Evolutionary conservation across 257 asterid genomes (phyloP).

Genomic region (Scutellaria barbata): DNA sequence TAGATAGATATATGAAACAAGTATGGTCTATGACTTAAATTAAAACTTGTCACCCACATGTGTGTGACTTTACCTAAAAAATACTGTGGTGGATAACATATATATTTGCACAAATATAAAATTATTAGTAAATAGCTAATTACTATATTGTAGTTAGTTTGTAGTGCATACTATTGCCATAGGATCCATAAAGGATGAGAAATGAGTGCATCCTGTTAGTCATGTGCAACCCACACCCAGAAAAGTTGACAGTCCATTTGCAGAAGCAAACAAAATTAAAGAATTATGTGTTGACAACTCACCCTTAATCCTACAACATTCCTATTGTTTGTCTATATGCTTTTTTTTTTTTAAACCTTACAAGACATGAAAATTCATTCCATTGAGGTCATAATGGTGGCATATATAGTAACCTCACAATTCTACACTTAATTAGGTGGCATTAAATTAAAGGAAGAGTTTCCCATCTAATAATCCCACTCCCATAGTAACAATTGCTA

Average conservation of each 20-base stretch:
- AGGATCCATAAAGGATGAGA: constrained; percentile 60
- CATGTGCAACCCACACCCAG: constrained; percentile 46
- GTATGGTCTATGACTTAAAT: too few species aligned
- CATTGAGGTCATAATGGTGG: constrained; percentile 13
- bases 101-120: too few species aligned
- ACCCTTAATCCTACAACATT: constrained; percentile 27
- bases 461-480: too few species aligned
- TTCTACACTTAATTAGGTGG: neutral
- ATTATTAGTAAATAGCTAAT: too few species aligned
- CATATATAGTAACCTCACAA: constrained; percentile 12
- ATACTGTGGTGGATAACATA: too few species aligned
- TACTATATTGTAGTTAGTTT: constrained; percentile 41
- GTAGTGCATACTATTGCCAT: constrained; percentile 42
- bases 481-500: too few species aligned
- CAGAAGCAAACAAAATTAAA: constrained; percentile 49
- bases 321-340: constrained; percentile 29
- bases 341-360: too few species aligned
- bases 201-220: constrained; percentile 49
- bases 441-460: too few species aligned
- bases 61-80: too few species aligned
- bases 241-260: constrained; percentile 45
- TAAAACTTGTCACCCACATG: too few species aligned
- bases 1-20: too few species aligned
- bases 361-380: neutral
- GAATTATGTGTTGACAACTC: constrained; percentile 33